A percentile compares a stretch with the other conserved stretches of the same genome.
Evolutionary conservation across 805 yeast genomes (phyloP).

Genomic region (Blastobotrys mokoenaii): DNA sequence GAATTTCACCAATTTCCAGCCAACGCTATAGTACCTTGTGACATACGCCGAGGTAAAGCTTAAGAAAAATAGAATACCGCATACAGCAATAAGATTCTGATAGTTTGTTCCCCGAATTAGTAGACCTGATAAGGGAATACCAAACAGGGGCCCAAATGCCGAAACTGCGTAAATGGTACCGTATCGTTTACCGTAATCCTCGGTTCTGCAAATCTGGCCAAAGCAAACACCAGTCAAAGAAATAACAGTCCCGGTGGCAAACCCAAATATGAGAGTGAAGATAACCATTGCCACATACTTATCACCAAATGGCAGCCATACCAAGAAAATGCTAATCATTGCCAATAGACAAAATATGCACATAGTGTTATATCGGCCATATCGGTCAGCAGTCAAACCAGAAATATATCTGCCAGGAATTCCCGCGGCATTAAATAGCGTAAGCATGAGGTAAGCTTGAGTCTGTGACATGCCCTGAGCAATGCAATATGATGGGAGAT

Average conservation of each 20-base stretch:
- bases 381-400: constrained; percentile 36
- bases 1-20: constrained; percentile 4
- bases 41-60: not conserved
- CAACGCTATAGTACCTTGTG: constrained; percentile 6
- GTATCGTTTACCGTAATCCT: constrained; percentile 47
- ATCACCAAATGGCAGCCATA: constrained; percentile 39
- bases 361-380: constrained; percentile 49
- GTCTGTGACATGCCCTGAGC: constrained; percentile 36
- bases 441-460: constrained; percentile 39
- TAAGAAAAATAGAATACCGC: constrained; percentile 5
- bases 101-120: constrained; percentile 26
- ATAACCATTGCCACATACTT: constrained; percentile 32
- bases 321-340: constrained; percentile 25
- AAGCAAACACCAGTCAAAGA: constrained; percentile 52
- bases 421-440: constrained; percentile 36
- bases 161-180: constrained; percentile 51
- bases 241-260: constrained; percentile 47
- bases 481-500: constrained; percentile 45
- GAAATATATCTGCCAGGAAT: constrained; percentile 38
- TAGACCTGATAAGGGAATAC: constrained; percentile 44
- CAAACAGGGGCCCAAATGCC: constrained; percentile 41
- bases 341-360: constrained; percentile 31
- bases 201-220: constrained; percentile 48
- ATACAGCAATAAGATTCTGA: constrained; percentile 4
- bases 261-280: constrained; percentile 45